These are phyloP conservation scores for Juglanconis oblonga DNA, from an alignment of 2,329 filamentous ascomycete species.

Conservation along the genomic window DNA sequence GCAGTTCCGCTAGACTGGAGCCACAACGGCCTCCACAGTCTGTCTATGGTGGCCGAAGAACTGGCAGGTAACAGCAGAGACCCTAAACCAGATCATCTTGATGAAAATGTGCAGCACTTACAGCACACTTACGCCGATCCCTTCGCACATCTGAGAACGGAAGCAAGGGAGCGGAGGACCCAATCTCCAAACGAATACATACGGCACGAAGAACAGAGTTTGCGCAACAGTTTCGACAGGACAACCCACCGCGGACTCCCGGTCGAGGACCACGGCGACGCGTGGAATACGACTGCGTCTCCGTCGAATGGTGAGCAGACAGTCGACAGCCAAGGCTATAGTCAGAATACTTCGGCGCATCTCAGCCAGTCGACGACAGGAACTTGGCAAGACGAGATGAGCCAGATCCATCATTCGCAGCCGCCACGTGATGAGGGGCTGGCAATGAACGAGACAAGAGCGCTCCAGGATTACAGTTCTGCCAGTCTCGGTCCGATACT, in stretches of 20 bases:
- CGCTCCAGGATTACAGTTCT: constrained; percentile 6
- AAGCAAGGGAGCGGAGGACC: constrained; percentile 11
- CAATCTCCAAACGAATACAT: constrained; percentile 9
- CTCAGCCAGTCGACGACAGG: constrained; percentile 7
- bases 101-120: constrained; percentile 12
- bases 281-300: constrained; percentile 10
- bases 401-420: constrained; percentile 11
- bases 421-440: constrained; percentile 2
- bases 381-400: constrained; percentile 7
- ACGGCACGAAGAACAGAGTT: constrained; percentile 3
- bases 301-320: not conserved
- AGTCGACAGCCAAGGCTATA: not conserved
- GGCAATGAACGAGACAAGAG: not conserved
- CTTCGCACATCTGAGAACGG: constrained; percentile 14
- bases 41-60: constrained; percentile 12
- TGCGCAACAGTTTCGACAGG: not conserved
- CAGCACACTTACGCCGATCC: constrained; percentile 13
- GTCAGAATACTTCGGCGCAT: constrained; percentile 2
- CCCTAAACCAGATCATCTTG: not conserved
- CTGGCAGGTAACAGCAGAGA: constrained; percentile 8
- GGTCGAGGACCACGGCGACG: not conserved
- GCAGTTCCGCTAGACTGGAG: constrained; percentile 13
- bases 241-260: not conserved
- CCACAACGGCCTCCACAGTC: constrained; percentile 12
- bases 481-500: constrained; percentile 11